Base-by-base conservation (phyloP, 2,329 filamentous ascomycete genomes). In the Nemania bipapillata region DNA sequence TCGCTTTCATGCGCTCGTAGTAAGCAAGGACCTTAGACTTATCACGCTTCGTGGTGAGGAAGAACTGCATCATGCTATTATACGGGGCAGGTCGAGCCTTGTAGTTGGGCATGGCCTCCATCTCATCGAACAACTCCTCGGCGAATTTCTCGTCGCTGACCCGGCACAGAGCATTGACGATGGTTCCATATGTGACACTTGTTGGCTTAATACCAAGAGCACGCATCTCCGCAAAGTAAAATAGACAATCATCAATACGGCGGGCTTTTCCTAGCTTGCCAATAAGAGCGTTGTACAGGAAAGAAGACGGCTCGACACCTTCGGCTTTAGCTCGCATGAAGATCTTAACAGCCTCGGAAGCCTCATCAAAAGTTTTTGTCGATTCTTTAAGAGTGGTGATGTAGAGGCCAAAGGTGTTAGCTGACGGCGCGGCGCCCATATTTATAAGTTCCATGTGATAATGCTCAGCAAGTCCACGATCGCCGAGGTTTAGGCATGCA, bases 11-110 rank as follows among this genome's bases (percentile, higher is more conserved):
- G 70, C 95, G 92, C 81, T 97, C 91, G 79, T 97, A 98, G 86
- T 98, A 99, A 35, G 90, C 87, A 26, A 99, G 86, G 4, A 97
- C 95, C 88, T 98, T 98, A 80, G 86, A 84, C 83, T 96, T 95
- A 80, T 99, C 95, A 61, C 94, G 93, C 88, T 98, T 98, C 63
- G 95, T 98, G 65, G 93, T 97, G 74, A 98, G 86, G 88, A 98
- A 99, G 84, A 97, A 98, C 80, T 99, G 96, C 89, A 99, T 99
- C 90, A 99, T 92, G 81, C 93, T 97, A 85, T 99, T 97, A 86
- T 99, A 99, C 0, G 96, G 96, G 26, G 96, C 96, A 28, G 96
- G 94, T 9, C 96, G 91, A 47, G 96, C 93, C 85, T 97, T 98
- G 88, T 99, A 99, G 84, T 99, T 99, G 65, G 94, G 91, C 91